Evolutionary conservation across 805 yeast genomes (phyloP).

Genomic region (Lachancea dasiensis): DNA sequence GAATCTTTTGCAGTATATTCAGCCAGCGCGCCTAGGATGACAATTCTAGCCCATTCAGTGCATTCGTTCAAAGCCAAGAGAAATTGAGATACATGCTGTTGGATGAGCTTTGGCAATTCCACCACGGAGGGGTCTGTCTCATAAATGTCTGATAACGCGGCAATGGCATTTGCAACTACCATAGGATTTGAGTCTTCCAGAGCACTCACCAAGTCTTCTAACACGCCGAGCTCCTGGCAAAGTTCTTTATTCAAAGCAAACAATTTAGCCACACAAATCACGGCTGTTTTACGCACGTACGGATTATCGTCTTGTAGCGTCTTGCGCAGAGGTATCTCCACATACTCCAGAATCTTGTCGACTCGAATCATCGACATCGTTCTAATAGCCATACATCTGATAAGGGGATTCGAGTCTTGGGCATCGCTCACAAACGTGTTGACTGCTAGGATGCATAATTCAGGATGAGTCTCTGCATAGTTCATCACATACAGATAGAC

Average conservation of each 20-base stretch:
- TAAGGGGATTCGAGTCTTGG: constrained; percentile 93
- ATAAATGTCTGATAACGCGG: constrained; percentile 77
- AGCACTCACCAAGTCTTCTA: constrained; percentile 58
- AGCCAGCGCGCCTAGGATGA: constrained; percentile 75
- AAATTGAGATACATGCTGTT: constrained; percentile 50
- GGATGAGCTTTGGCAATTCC: constrained; percentile 34
- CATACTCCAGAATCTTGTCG: constrained; percentile 89
- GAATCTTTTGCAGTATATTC: constrained; percentile 54
- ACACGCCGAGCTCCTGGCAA: constrained; percentile 83
- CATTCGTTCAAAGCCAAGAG: constrained; percentile 88
- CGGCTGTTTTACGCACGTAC: constrained; percentile 96
- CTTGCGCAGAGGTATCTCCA: constrained; percentile 81
- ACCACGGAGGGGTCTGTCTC: constrained; percentile 53
- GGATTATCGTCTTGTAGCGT: constrained; percentile 92
- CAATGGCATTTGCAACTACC: constrained; percentile 94
- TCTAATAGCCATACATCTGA: constrained; percentile 91
- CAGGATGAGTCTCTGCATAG: constrained; percentile 95
- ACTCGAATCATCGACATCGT: constrained; percentile 99
- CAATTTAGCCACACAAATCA: constrained; percentile 91
- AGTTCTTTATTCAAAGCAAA: constrained; percentile 77
- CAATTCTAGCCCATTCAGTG: constrained; percentile 97
- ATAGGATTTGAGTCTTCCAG: constrained; percentile 88
- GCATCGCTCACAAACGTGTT: constrained; percentile 94
- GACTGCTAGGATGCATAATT: constrained; percentile 89
- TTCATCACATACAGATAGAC: constrained; percentile 94